Conservation (phyloP, 2,329 filamentous ascomycete genomes). For the Exutisphaerella laricina region DNA sequence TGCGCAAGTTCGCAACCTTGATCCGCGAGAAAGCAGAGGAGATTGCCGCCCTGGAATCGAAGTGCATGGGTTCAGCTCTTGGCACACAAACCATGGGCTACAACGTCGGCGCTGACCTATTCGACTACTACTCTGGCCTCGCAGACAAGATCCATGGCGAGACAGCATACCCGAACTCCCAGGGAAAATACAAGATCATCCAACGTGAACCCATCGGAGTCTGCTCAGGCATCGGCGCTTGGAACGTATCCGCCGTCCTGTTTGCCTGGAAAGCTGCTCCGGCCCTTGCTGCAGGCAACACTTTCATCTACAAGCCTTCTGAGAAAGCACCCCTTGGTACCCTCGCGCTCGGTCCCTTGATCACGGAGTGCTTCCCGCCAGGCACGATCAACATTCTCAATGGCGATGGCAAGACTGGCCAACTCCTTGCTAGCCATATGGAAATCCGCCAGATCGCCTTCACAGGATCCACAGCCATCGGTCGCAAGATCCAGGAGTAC, state of each 20-base stretch:
- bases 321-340: slow-evolving; percentile 53
- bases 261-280: slow-evolving; percentile 51
- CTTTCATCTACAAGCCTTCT: slow-evolving; percentile 34
- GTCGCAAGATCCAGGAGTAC: slow-evolving; percentile 54
- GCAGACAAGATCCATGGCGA: slow-evolving; percentile 15
- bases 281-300: slow-evolving; percentile 46
- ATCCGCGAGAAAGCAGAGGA: slow-evolving; percentile 27
- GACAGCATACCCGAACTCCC: slow-evolving; percentile 31
- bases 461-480: slow-evolving; percentile 55
- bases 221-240: slow-evolving; percentile 14
- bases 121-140: slow-evolving; percentile 14
- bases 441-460: slow-evolving; percentile 58
- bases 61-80: slow-evolving; percentile 20
- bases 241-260: slow-evolving; percentile 49
- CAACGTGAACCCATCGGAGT: slow-evolving; percentile 14
- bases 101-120: slow-evolving; percentile 10
- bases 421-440: slow-evolving; percentile 53
- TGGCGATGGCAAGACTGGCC: slow-evolving; percentile 56
- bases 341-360: slow-evolving; percentile 54
- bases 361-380: slow-evolving; percentile 51
- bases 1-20: slow-evolving; percentile 30
- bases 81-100: no score
- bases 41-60: slow-evolving; percentile 30
- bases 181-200: slow-evolving; percentile 31
- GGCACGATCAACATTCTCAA: slow-evolving; percentile 57